Percentiles rank a stretch among this genome's conserved stretches.
phyloP scores from a whole-genome alignment of 306 rosid species.

The Acacia melanoxylon region DNA sequence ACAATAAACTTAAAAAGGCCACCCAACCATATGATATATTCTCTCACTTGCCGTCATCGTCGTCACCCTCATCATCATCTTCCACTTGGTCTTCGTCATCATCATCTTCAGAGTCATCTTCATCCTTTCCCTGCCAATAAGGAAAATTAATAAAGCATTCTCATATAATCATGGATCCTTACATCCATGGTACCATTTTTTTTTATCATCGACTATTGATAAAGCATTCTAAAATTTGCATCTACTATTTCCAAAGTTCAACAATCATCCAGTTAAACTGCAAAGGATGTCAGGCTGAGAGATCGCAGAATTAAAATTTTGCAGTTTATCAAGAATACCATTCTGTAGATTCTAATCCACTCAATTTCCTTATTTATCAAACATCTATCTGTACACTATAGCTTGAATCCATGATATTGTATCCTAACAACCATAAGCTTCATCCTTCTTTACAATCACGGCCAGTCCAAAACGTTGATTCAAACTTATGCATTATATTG shows the following conservation, averaged over 20 bases:
- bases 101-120: conserved; percentile 68
- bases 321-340: not conserved
- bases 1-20: conserved; percentile 10
- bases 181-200: too few relatives aligned
- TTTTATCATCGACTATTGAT: too few relatives aligned
- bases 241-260: not conserved
- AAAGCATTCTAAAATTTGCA: not conserved
- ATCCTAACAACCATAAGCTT: too few relatives aligned
- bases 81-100: conserved; percentile 63
- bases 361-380: not conserved
- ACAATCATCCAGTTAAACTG: not conserved
- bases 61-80: conserved; percentile 55
- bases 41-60: conserved; percentile 67
- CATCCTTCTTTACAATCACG: too few relatives aligned
- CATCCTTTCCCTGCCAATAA: conserved; percentile 62
- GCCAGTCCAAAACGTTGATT: too few relatives aligned
- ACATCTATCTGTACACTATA: not conserved
- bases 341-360: not conserved
- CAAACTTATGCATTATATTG: too few relatives aligned
- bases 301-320: not conserved
- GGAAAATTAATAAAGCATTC: not conserved
- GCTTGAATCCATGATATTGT: not conserved
- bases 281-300: not conserved
- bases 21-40: conserved; percentile 13
- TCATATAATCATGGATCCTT: not conserved